phyloP scores from a whole-genome alignment of 306 rosid genomes.

The Lagenaria siceraria region DNA sequence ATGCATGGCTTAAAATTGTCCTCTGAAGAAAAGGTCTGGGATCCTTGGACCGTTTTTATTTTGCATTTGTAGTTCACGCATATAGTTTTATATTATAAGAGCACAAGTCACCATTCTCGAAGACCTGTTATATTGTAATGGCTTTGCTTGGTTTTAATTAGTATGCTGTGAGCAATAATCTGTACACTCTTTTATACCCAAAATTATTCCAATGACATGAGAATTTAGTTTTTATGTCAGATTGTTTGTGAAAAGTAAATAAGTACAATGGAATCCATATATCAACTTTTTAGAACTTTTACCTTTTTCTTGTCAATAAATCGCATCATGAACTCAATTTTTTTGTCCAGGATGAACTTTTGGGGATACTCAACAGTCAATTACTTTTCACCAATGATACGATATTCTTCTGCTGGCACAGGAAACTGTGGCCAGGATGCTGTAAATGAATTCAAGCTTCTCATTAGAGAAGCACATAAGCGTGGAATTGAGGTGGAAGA shows the following conservation, averaged over 20 bases:
- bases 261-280: neutral
- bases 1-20: neutral
- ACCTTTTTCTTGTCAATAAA: neutral
- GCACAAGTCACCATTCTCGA: neutral
- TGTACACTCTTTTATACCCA: neutral
- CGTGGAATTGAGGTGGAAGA: slow-evolving; percentile 81
- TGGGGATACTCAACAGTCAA: slow-evolving; percentile 96
- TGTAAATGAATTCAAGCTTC: slow-evolving; percentile 68
- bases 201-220: neutral
- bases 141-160: neutral
- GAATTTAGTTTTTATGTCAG: neutral
- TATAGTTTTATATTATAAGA: neutral
- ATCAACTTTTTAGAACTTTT: neutral
- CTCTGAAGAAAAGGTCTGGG: neutral
- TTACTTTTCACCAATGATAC: slow-evolving; percentile 90
- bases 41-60: neutral
- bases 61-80: neutral
- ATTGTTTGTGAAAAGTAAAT: neutral
- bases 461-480: slow-evolving; percentile 83
- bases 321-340: neutral
- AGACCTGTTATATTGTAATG: neutral
- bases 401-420: slow-evolving; percentile 77
- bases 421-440: slow-evolving; percentile 72
- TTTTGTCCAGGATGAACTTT: slow-evolving; percentile 63
- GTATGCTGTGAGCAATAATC: neutral